Base-by-base conservation (phyloP, 805 yeast genomes). In the Lipomyces kockii region DNA sequence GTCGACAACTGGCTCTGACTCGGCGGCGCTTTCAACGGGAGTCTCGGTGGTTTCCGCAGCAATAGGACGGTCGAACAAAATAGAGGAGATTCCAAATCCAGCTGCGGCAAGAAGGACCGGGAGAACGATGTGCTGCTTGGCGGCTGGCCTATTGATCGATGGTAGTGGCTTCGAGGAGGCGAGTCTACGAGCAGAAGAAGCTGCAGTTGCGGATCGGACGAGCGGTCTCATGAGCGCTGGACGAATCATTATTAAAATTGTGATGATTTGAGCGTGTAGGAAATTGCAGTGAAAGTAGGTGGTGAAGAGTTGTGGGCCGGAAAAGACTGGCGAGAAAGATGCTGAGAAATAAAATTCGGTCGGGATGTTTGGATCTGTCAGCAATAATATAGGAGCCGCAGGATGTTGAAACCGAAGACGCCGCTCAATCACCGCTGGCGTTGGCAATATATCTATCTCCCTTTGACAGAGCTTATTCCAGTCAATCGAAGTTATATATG, bases 1-100 rank as follows among this genome's bases (percentile, higher is more conserved):
- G 9, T 25, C 32, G 56, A 25, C 27, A 7, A 52, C 17, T 9
- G 56, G 17, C 56, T 25, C 22, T n/a, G 11, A 9, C 27, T 20
- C 34, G 20, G 32, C n/a, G n/a, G 32, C 17, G n/a, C 20, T 17
- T 9, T 11, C 34, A 25, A 20, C 56, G 3, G 56, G n/a, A 20
- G 29, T 37, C 20, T 55, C 58, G 12, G 37, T 37, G 11, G 58
- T 3, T 32, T 55, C 58, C 39, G 58, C 58, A 4, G 25, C 34
- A 32, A 55, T 29, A 17, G 39, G 39, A 11, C 22, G 58, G 14
- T 29, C 39, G 7, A 20, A 20, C 29, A 55, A 29, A 12, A 20
- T 7, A 25, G 25, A 27, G 27, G 27, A 25, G 2, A 55, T n/a
- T 9, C 37, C 58, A 56, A 56, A 56, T n/a, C 59, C 37, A 32